Base-by-base conservation (phyloP, 2,329 filamentous ascomycete species). In the Diaporthe australafricana region DNA sequence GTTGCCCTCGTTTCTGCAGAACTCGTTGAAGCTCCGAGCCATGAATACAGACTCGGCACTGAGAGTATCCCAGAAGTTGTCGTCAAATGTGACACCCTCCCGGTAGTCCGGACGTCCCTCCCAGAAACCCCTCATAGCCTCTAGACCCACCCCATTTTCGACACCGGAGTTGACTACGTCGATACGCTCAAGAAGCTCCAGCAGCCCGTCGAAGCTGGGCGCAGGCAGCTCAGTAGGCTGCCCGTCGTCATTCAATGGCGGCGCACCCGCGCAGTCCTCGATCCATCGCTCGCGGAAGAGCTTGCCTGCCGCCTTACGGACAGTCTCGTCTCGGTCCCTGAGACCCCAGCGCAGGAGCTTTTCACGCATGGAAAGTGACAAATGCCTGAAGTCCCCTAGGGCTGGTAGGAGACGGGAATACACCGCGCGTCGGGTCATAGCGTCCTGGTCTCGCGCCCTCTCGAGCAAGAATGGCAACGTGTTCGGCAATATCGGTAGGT, bases 261-360 rank as follows among this genome's bases (percentile, higher is more conserved):
- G 85, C 1, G 89, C 86, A 2, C 92, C 92, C 7, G 93, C 95
- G 77, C 95, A 98, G 78, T 98, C 94, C 79, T 98, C 96, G 73
- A 99, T 96, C 96, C 96, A 99, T n/a, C 94, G 90, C 79, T 98
- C 95, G 73, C 93, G 91, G 84, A 99, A 99, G 8, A 98, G 86
- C 56, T 94, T 92, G 9, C 93, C 94, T 4, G 96, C 94, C 11
- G 96, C 96, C 80, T 98, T 97, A 67, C 95, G 91, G 16, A 99
- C 96, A 76, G 93, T 94, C 76, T 98, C 96, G 76, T 99, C 96
- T 81, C 96, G 90, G 80, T 99, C 96, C 48, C 95, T 91, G 50
- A 99, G 85, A 65, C 96, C 96, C 96, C 96, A 99, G 48, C 96
- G 90, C 35, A 99, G 88, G 40, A 99, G 87, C 82, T 98, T 98